Base-by-base conservation (phyloP, 2,329 filamentous ascomycete genomes). In the Zelopaecilomyces penicillatus region DNA sequence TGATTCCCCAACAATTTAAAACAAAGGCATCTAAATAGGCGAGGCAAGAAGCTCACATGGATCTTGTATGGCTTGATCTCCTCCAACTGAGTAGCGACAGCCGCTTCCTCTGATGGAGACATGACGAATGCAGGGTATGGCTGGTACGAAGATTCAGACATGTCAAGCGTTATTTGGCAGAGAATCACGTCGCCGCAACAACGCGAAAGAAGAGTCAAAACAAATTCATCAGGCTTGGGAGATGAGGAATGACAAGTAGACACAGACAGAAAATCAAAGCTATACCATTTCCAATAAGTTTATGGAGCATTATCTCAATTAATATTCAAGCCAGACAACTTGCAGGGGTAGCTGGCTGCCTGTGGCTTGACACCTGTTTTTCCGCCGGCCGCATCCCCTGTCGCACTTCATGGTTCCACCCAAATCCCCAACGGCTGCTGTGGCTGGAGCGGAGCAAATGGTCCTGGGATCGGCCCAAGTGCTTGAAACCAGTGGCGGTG, bases 61-160 rank as follows among this genome's bases (percentile, higher is more conserved):
- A 80, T 74, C 45, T 64, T 73, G 62, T 81, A 80, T 41, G 72
- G 69, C 56, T 69, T 71, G 37, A 79, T 57, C 49, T 76, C 71
- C 37, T 73, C 65, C 11, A 60, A 61, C 40, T 53, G 47, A 29
- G 51, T 46, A 36, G 45, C 53, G 11, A 47, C 40, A 30, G 61
- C 53, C 27, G 46, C 52, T 37, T 58, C 52, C 49, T 50, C 52
- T 12, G 41, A 12, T 12, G 42, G 45, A 32, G 49, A 45, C 49
- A 54, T 54, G 29, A 26, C 38, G 41, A 43, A 39, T 31, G 34
- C 30, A 36, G 37, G 28, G 30, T 36, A 30, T 5, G 26, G 38
- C 32, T 9, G 12, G 10, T 12, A 12, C 27, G 35, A n/a, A 40
- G 11, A 40, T 40, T 40, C 38, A 31, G 27, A 19, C 19, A 19